These are phyloP conservation scores for Ensete ventricosum DNA, from an alignment of 176 grass and related monocot genomes.

Conservation along the genomic window DNA sequence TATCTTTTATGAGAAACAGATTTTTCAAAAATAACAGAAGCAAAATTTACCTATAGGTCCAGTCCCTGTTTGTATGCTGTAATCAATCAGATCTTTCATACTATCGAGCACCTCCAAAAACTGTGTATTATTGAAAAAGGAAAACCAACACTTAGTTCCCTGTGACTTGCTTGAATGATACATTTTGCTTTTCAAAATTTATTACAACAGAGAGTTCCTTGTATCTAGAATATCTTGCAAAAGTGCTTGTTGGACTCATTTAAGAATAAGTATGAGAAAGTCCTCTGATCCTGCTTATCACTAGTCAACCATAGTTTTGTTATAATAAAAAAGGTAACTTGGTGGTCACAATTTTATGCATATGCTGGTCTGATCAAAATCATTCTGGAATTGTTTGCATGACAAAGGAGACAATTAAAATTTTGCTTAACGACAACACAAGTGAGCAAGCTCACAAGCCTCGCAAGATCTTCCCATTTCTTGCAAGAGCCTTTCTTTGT, in stretches of 20 bases:
- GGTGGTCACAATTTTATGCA: too few relatives aligned
- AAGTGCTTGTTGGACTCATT: neutral
- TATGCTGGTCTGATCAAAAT: too few relatives aligned
- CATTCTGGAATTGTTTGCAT: too few relatives aligned
- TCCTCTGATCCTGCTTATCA: neutral
- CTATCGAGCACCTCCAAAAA: slow-evolving; percentile 17
- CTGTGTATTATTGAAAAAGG: neutral
- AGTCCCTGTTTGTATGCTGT: slow-evolving; percentile 21
- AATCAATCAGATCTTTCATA: slow-evolving; percentile 27
- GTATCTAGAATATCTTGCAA: neutral
- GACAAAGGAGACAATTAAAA: too few relatives aligned
- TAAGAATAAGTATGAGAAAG: neutral
- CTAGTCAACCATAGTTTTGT: neutral
- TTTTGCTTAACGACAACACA: too few relatives aligned
- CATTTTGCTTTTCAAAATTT: neutral
- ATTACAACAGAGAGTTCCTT: neutral
- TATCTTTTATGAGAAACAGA: neutral
- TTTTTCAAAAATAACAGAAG: neutral
- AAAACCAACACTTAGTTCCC: neutral
- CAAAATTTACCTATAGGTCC: slow-evolving; percentile 17
- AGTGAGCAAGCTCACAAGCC: too few relatives aligned
- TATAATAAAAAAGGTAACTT: neutral
- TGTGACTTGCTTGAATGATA: neutral
- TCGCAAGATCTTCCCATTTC: too few relatives aligned
- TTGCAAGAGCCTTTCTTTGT: too few relatives aligned